These are phyloP conservation scores for Populus pruinosa DNA, from an alignment of 345 rosid species.

Conservation along the genomic window DNA sequence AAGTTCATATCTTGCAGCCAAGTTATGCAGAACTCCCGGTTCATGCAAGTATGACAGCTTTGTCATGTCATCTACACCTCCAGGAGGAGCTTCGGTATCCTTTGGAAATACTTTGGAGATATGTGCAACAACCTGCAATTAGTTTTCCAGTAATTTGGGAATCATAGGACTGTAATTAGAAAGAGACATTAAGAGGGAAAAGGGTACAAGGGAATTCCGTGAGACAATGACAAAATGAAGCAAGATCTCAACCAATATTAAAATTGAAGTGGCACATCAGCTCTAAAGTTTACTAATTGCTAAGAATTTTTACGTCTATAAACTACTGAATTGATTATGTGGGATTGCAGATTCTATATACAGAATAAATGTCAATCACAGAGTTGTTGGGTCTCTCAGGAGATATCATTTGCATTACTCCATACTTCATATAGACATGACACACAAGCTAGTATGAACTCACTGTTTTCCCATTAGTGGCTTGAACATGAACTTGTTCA, in stretches of 20 bases:
- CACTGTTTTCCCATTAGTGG: conserved; percentile 69
- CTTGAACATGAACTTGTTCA: conserved; percentile 66
- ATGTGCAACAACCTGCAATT: conserved; percentile 71
- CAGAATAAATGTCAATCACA: conserved; percentile 3
- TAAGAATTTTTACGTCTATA: neutral
- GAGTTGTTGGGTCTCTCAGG: conserved; percentile 1
- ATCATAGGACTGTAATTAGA: neutral
- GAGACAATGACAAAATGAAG: conserved; percentile 14
- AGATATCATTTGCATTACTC: conserved; percentile 8
- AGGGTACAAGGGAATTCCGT: neutral
- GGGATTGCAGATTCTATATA: neutral
- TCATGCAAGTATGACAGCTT: conserved; percentile 98
- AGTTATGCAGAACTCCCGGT: conserved; percentile 91
- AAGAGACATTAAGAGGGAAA: neutral
- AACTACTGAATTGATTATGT: neutral
- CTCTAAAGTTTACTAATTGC: conserved; percentile 1
- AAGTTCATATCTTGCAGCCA: conserved; percentile 94
- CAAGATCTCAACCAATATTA: conserved; percentile 10
- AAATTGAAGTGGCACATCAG: conserved; percentile 2
- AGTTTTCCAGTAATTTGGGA: conserved; percentile 4
- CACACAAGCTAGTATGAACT: conserved; percentile 29
- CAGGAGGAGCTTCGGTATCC: conserved; percentile 95
- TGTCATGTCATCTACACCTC: conserved; percentile 99
- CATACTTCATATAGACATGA: conserved; percentile 4
- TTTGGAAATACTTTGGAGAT: conserved; percentile 82